phyloP scores from a whole-genome alignment of 106 monocot species.

The Amphibolis antarctica region DNA sequence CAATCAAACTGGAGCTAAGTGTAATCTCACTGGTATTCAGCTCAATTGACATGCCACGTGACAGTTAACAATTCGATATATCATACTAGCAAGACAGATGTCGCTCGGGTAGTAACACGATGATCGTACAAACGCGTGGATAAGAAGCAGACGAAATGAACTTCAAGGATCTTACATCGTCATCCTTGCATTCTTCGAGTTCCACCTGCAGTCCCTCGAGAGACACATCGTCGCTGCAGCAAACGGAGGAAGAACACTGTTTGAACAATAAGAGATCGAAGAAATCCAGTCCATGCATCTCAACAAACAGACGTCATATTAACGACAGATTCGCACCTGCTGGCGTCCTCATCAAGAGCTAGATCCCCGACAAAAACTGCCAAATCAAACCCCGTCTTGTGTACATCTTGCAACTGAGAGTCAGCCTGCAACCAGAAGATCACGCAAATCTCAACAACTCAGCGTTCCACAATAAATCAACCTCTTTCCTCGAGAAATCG shows the following conservation, averaged over 20 bases:
- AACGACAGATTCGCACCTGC: not conserved
- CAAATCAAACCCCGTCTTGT: conserved; percentile 9
- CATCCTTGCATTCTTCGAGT: conserved; percentile 71
- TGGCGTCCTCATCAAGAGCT: conserved; percentile 10
- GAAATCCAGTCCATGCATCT: too few species aligned
- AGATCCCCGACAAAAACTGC: conserved; percentile 15
- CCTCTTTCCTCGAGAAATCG: too few species aligned
- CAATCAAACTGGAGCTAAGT: too few species aligned
- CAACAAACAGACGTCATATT: not conserved
- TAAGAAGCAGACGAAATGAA: not conserved
- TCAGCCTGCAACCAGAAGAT: conserved; percentile 6
- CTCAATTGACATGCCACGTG: too few species aligned
- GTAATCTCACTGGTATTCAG: too few species aligned
- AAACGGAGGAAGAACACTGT: not conserved
- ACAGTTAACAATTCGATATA: too few species aligned
- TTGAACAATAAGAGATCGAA: too few species aligned
- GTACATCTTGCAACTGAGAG: not conserved
- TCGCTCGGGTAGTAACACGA: too few species aligned
- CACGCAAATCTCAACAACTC: too few species aligned
- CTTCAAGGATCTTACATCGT: conserved; percentile 32
- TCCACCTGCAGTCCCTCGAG: conserved; percentile 67
- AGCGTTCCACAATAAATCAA: too few species aligned
- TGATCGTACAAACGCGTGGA: too few species aligned
- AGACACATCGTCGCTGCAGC: conserved; percentile 55
- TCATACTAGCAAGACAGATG: too few species aligned